These are phyloP conservation scores for Kingdonia uniflora DNA, from an alignment of 164 flowering plant genomes.

Conservation along the genomic window DNA sequence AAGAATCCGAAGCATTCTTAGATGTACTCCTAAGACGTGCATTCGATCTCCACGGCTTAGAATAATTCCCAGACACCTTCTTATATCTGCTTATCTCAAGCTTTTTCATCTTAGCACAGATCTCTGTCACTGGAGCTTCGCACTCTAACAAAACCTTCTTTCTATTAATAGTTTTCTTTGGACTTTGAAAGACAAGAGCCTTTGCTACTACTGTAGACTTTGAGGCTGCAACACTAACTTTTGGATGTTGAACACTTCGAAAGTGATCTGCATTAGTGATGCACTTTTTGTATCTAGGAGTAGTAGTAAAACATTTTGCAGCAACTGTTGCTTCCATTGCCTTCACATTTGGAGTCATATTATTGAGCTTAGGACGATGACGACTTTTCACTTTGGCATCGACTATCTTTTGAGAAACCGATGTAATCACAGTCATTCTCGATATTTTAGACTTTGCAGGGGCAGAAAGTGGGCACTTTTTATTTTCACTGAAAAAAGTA, in stretches of 20 bases:
- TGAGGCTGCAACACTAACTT: conserved; percentile 18
- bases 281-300: conserved; percentile 48
- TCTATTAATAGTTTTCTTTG: conserved; percentile 42
- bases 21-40: conserved; percentile 11
- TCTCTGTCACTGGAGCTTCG: conserved; percentile 31
- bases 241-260: conserved; percentile 48
- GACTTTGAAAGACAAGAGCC: conserved; percentile 57
- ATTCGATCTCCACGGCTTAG: conserved; percentile 15
- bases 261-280: conserved; percentile 26
- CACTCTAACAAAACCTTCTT: conserved; percentile 24
- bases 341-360: conserved; percentile 38
- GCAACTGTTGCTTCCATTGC: conserved; percentile 25
- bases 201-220: conserved; percentile 42
- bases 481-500: conserved; percentile 19
- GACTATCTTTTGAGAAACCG: conserved; percentile 33
- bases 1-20: conserved; percentile 16
- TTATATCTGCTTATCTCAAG: conserved; percentile 45
- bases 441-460: conserved; percentile 73
- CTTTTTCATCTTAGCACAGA: conserved; percentile 54
- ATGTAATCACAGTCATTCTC: conserved; percentile 40
- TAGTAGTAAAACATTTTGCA: conserved; percentile 62
- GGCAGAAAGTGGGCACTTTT: conserved; percentile 75
- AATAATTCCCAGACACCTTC: conserved; percentile 13
- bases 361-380: conserved; percentile 20
- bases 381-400: conserved; percentile 28